Base-by-base conservation (phyloP, 2,329 filamentous ascomycete genomes). In the Plectosphaerella sp. region DNA sequence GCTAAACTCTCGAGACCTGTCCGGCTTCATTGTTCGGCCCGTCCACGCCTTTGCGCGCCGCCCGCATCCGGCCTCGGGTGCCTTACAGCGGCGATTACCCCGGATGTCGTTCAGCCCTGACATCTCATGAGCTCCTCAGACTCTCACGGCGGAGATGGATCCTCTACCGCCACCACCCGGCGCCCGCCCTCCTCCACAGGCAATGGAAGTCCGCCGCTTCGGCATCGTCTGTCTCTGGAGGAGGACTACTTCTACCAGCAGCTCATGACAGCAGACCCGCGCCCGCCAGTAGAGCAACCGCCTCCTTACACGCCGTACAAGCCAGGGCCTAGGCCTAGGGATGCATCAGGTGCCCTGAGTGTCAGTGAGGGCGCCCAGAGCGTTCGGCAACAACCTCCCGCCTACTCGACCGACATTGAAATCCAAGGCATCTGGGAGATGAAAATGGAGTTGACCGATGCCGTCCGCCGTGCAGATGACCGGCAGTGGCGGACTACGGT, bases 371-470 rank as follows among this genome's bases (percentile, higher is more conserved):
- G 28, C 11, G 28, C 28, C 11, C 28, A 12, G 28, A 12, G 47
- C 50, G 53, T 12, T 15, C 45, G 15, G 48, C 47, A 54, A 45
- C 51, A 54, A 50, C 45, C 84, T 36, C 82, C 83, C n/a, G 59
- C 64, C 22, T 86, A 86, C 63, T 78, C 78, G 47, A 82, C 74
- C 59, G 76, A 74, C 61, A 74, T 86, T 51, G 70, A 73, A 51
- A 66, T 82, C 47, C 77, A 83, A 62, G 79, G 75, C 24, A 71
- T 84, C 6, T 84, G 86, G 61, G 70, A 75, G 58, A 78, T 78
- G 62, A 88, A 87, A 69, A 79, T 83, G 70, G 86, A 89, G 66
- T 77, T 88, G 52, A 77, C 83, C 55, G 78, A 84, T 53, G 81
- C 84, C 6, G 84, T 82, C 57, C 82, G 85, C 62, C 72, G 81